Base-by-base conservation (phyloP, 1,139 yeast genomes). In the Nadsonia commutata region DNA sequence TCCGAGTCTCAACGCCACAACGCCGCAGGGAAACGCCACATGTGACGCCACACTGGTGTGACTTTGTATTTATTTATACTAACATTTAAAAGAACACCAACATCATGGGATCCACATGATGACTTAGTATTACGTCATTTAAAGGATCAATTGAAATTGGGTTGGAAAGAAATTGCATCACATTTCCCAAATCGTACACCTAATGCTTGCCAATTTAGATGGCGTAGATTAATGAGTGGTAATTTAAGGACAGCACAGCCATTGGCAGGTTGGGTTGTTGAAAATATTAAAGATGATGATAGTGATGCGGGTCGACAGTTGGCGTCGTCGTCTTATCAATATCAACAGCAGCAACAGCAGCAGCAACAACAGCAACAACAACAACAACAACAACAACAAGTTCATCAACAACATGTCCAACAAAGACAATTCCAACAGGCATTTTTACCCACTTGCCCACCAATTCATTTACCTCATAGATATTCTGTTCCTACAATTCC, bases 121-220 rank as follows among this genome's bases (percentile, higher is more conserved):
- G 93, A 81, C 55, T 62, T 72, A 44, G 66, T 80, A 39, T 65
- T 81, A 47, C 69, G 81, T 60, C 81, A 77, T 54, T 64, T 81
- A 48, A 81, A 81, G 59, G 90, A 81, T 57, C 73, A 67, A 47
- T 78, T 76, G 55, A 79, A 79, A 56, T 64, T 80, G 41, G 90
- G 90, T 13, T 81, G 90, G 90, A 80, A 80, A 62, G 88, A 80
- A 51, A 80, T 81, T 44, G 80, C 90, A 13, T 64, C 74, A 40
- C 73, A 80, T 55, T 81, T 81, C 62, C 70, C 68, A 42, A 74
- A 77, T 55, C 66, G 93, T 58, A 81, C 90, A 2, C 82, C 90
- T 22, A 81, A 81, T 57, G 90, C 90, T 3, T 81, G 90, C 55
- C 93, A 81, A 57, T 81, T 81, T 56, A 67, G 93, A 55, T 81